Conservation (phyloP, 495 filamentous ascomycete species). For the Melanomma pulvis-pyrius region DNA sequence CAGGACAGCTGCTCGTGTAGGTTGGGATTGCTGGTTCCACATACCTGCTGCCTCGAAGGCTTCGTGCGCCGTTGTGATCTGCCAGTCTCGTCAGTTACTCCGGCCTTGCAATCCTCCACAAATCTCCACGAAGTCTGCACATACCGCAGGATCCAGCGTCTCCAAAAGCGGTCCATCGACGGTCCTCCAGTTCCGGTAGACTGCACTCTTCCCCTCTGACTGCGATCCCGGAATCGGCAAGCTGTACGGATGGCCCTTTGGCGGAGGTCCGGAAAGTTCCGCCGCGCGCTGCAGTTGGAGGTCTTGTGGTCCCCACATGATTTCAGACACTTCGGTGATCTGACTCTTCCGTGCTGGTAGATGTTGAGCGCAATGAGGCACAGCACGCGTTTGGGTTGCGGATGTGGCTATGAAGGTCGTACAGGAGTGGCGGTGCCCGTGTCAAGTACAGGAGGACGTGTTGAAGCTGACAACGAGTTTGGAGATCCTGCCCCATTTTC, state of each 20-base stretch:
- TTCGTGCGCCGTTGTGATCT: slow-evolving; percentile 73
- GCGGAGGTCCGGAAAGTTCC: slow-evolving; percentile 50
- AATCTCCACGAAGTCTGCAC: slow-evolving; percentile 14
- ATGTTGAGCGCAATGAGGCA: neutral
- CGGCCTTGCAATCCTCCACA: neutral
- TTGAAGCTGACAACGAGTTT: neutral
- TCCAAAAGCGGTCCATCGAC: slow-evolving; percentile 66
- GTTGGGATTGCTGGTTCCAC: slow-evolving; percentile 12
- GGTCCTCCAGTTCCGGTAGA: slow-evolving; percentile 85
- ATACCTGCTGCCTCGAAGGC: slow-evolving; percentile 72
- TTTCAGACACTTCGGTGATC: neutral
- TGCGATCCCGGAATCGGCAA: slow-evolving; percentile 75
- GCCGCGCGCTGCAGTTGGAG: slow-evolving; percentile 45
- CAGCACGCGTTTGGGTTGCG: neutral
- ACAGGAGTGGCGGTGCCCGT: neutral
- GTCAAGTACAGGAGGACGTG: neutral
- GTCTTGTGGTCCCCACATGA: slow-evolving; percentile 27
- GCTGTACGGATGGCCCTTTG: slow-evolving; percentile 63
- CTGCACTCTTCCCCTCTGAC: slow-evolving; percentile 67
- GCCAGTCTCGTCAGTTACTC: neutral
- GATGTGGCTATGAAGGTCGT: neutral
- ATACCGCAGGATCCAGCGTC: slow-evolving; percentile 73
- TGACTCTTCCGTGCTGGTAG: neutral
- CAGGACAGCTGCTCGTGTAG: neutral
- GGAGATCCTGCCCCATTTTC: neutral